phyloP scores from a whole-genome alignment of 768 basidiomycete genomes.

The Crucibulum laeve region DNA sequence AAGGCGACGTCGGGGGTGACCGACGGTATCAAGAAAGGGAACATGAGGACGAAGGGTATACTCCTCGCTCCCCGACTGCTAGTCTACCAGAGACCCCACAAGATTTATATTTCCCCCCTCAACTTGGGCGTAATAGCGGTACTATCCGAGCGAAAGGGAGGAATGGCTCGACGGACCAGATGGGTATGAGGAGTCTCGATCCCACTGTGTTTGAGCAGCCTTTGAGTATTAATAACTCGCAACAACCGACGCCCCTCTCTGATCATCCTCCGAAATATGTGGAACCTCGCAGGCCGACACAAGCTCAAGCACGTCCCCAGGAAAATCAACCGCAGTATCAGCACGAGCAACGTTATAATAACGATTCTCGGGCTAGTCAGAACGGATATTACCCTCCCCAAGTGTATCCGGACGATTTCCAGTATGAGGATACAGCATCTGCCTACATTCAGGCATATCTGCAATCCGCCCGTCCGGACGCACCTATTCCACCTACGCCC shows the following conservation, averaged over 20 bases:
- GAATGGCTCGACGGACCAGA: conserved; percentile 56
- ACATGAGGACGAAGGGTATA: conserved; percentile 51
- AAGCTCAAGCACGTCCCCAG: too few relatives aligned
- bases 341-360: conserved; percentile 15
- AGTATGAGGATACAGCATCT: conserved; percentile 55
- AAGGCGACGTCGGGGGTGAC: conserved; percentile 27
- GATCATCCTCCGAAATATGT: conserved; percentile 24
- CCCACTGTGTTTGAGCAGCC: conserved; percentile 48
- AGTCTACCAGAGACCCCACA: conserved; percentile 48
- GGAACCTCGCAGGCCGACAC: conserved; percentile 11
- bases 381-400: conserved; percentile 34
- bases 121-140: conserved; percentile 1
- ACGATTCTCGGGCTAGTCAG: conserved; percentile 8
- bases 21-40: conserved; percentile 30
- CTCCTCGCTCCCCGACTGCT: conserved; percentile 64
- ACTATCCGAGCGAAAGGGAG: conserved; percentile 46
- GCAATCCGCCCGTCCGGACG: conserved; percentile 60
- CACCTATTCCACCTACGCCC: conserved; percentile 77
- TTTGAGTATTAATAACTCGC: conserved; percentile 15
- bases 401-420: conserved; percentile 51
- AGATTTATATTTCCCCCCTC: conserved; percentile 9
- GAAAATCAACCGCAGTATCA: conserved; percentile 13
- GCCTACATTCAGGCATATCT: conserved; percentile 59
- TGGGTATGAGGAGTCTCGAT: conserved; percentile 58
- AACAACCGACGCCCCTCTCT: conserved; percentile 8